phyloP scores from a whole-genome alignment of 2,329 filamentous ascomycete genomes.

The Lasiodiplodia sp. region DNA sequence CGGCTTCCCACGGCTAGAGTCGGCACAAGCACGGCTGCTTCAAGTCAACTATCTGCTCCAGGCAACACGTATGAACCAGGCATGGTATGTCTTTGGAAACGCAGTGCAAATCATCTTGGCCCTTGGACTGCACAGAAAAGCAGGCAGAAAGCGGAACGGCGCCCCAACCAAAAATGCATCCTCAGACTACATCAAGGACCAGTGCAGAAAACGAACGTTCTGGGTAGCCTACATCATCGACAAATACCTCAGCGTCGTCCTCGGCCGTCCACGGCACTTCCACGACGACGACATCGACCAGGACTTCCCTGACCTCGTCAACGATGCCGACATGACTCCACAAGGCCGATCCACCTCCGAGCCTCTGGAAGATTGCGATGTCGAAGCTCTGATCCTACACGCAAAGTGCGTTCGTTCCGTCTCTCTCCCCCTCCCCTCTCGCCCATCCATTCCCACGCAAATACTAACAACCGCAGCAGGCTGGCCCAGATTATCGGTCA shows the following conservation, averaged over 20 bases:
- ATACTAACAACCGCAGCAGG: no score
- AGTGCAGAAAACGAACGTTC: constrained; percentile 66
- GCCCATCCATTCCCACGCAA: no score
- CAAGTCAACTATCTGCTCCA: constrained; percentile 66
- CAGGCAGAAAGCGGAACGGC: constrained; percentile 43
- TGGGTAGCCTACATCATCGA: constrained; percentile 70
- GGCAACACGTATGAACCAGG: constrained; percentile 66
- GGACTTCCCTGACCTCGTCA: constrained; percentile 62
- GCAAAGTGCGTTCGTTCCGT: no score
- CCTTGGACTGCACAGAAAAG: constrained; percentile 54
- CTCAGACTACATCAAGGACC: constrained; percentile 55
- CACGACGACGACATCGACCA: constrained; percentile 72
- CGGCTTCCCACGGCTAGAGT: constrained; percentile 62
- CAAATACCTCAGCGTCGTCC: constrained; percentile 69
- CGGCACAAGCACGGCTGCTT: constrained; percentile 64
- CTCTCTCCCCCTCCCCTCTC: no score
- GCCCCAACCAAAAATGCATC: constrained; percentile 36
- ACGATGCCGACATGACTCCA: constrained; percentile 64
- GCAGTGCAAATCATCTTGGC: constrained; percentile 60
- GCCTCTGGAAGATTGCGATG: constrained; percentile 55
- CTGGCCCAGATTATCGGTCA: constrained; percentile 42
- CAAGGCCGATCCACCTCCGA: constrained; percentile 41
- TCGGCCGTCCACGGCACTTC: constrained; percentile 66
- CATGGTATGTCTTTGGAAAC: constrained; percentile 67
- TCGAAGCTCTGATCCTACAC: constrained; percentile 58